Percentiles rank a stretch among this genome's conserved stretches.
Conservation (phyloP, 306 rosid genomes). For the Acacia melanoxylon region DNA sequence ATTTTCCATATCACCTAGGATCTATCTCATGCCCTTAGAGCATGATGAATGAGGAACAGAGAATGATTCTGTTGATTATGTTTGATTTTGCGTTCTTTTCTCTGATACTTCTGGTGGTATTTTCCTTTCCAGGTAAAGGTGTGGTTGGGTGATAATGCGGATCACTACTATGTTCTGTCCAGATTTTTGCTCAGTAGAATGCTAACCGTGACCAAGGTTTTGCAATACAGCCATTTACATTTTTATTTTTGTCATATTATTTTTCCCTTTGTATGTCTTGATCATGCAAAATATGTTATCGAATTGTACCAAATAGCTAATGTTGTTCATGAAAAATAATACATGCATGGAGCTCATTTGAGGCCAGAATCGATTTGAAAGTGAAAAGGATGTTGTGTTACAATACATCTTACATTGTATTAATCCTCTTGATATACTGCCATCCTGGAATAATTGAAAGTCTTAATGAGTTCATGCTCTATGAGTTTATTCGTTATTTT, state of each 20-base stretch:
- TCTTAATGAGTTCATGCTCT: too few species aligned
- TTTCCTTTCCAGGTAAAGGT: conserved; percentile 67
- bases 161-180: conserved; percentile 92
- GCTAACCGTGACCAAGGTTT: conserved; percentile 93
- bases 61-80: background rate
- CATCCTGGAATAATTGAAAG: too few species aligned
- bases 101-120: background rate
- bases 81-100: background rate
- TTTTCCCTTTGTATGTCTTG: background rate
- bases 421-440: too few species aligned
- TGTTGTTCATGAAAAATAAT: too few species aligned
- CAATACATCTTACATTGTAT: too few species aligned
- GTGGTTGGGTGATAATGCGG: conserved; percentile 97
- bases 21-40: background rate
- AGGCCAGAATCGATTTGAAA: too few species aligned
- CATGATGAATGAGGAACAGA: background rate
- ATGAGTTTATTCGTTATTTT: too few species aligned
- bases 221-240: background rate
- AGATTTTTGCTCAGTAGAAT: conserved; percentile 88
- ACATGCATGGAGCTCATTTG: too few species aligned
- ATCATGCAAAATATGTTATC: background rate
- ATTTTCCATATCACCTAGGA: background rate
- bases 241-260: background rate
- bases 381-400: too few species aligned
- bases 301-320: too few species aligned